phyloP scores from a whole-genome alignment of 1,284 basidiomycete genomes.

The Boletellus deceptivus region DNA sequence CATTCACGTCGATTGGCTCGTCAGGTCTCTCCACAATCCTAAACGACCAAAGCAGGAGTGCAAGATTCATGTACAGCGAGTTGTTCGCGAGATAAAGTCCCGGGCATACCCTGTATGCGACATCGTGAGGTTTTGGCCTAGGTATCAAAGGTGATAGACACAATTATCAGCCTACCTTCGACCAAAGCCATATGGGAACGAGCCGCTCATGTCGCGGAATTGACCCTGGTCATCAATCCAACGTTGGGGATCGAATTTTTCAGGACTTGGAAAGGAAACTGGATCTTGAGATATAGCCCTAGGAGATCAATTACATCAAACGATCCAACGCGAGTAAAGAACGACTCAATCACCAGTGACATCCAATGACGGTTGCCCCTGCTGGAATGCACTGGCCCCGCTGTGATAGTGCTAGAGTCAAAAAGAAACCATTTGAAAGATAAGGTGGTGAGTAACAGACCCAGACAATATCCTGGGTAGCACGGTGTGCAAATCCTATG shows the following conservation, averaged over 20 bases:
- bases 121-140: background rate
- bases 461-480: constrained; percentile 60
- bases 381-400: constrained; percentile 55
- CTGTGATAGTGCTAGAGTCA: constrained; percentile 27
- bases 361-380: constrained; percentile 58
- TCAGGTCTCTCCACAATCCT: constrained; percentile 13
- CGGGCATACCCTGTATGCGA: constrained; percentile 18
- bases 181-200: constrained; percentile 60
- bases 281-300: constrained; percentile 57
- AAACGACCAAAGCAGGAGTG: constrained; percentile 27
- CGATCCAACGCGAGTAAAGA: background rate
- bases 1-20: constrained; percentile 12
- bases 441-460: constrained; percentile 30
- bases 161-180: constrained; percentile 39
- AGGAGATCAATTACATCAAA: background rate
- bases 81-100: constrained; percentile 19
- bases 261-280: constrained; percentile 54
- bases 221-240: constrained; percentile 52
- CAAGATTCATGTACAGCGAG: constrained; percentile 22
- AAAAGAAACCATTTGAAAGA: background rate
- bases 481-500: constrained; percentile 53
- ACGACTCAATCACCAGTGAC: constrained; percentile 24
- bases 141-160: background rate
- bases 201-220: constrained; percentile 43
- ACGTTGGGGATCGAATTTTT: constrained; percentile 54